Evolutionary conservation across 768 basidiomycete genomes (phyloP), one percentile per base, ranked within the genome.

Genomic region (Mrakia gelida): DNA sequence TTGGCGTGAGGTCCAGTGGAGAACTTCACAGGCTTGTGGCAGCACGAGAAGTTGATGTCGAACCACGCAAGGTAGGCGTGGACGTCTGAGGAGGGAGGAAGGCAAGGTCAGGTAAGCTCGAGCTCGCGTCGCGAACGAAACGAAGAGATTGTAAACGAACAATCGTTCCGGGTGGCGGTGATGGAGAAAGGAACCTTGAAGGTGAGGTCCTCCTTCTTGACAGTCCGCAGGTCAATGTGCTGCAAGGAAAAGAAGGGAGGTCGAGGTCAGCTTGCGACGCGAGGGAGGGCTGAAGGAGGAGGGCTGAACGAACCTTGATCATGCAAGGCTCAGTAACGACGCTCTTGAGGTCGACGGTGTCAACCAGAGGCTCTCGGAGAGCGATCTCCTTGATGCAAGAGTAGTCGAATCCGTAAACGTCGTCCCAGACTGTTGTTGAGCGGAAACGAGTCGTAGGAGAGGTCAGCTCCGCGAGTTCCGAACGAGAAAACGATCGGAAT

Each of bases 1-100:
- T 94, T 92, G 75, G 95, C 93, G 82, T 98, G 97, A 21, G 97
- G 97, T 18, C 97, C 97, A 18, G 97, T 99, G 67, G 94, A 96
- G 86, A 99, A 99, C 82, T 90, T 90, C 80, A 95, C 91, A 83
- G 92, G 93, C 85, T 94, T 97, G 87, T 98, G 97, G 76, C 94
- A 94, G 84, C 92, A 94, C 77, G 92, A 91, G 86, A 99, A 99
- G 61, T 90, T 88, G 83, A 96, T 92, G 84, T 99, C 97, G 86
- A 99, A 99, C 97, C 97, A 99, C 49, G 94, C 95, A 71, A 99
- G 90, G 90, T 98, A 97, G 32, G 97, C 97, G 83, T 99, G 97
- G 38, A 94, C 88, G 83, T 95, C 95, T 98, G 81, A 54, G 13
- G 43, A 32, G 28, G 56, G 28, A 38, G 78, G 71, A 38, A 81